phyloP scores from a whole-genome alignment of 1,139 yeast species.

The Hyphopichia burtonii region DNA sequence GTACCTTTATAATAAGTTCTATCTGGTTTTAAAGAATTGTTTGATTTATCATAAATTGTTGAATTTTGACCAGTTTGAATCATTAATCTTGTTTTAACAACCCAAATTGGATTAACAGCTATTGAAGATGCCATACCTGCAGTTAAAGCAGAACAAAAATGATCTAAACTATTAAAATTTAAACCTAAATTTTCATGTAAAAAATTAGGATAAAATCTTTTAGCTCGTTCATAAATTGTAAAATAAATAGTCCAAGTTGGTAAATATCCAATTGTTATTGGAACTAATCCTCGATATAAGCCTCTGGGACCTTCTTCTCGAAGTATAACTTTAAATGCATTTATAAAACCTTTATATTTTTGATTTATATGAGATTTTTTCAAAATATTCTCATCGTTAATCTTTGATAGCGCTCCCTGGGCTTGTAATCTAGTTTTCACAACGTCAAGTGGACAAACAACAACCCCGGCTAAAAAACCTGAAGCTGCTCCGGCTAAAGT shows the following conservation, averaged over 20 bases:
- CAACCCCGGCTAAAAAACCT: slow-evolving; percentile 47
- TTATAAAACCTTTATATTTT: slow-evolving; percentile 56
- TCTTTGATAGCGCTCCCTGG: slow-evolving; percentile 25
- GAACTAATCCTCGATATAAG: slow-evolving; percentile 84
- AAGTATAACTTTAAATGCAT: slow-evolving; percentile 62
- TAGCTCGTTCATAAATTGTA: slow-evolving; percentile 81
- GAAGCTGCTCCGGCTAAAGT: slow-evolving; percentile 47
- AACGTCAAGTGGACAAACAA: slow-evolving; percentile 49
- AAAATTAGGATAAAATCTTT: slow-evolving; percentile 36
- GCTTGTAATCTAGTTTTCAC: slow-evolving; percentile 49
- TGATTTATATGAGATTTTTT: slow-evolving; percentile 7
- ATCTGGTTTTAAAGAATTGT: slow-evolving; percentile 2
- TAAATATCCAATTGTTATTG: slow-evolving; percentile 87
- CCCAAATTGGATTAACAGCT: slow-evolving; percentile 97
- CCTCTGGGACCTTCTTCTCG: slow-evolving; percentile 81
- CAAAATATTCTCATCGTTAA: neutral
- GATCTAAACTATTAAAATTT: slow-evolving; percentile 52
- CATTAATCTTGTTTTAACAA: slow-evolving; percentile 91
- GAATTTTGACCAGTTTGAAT: slow-evolving; percentile 63
- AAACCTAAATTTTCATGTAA: slow-evolving; percentile 27
- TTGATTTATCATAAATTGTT: slow-evolving; percentile 29
- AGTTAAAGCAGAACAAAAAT: slow-evolving; percentile 78
- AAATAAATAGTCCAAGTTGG: slow-evolving; percentile 99
- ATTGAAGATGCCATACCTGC: slow-evolving; percentile 89
- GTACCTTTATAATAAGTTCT: slow-evolving; percentile 67